Percentiles rank a stretch among this genome's conserved stretches.
Evolutionary conservation across 1,284 basidiomycete species (phyloP).

Genomic region (Puccinia polysora): DNA sequence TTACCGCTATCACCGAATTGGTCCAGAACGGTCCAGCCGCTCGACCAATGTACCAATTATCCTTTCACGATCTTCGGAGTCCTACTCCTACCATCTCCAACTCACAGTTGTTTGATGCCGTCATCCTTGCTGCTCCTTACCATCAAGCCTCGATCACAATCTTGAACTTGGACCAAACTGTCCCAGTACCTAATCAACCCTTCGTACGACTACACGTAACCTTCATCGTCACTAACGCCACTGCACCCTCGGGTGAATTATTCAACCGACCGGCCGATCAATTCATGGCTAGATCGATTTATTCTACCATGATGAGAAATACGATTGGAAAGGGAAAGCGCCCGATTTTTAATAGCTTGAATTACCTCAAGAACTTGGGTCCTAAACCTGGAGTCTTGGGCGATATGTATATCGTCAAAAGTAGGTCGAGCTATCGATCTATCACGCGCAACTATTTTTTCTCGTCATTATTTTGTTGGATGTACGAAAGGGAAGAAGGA

Average conservation of each 20-base stretch:
- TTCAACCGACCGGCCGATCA: conserved; percentile 61
- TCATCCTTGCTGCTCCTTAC: conserved; percentile 73
- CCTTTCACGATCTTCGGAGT: conserved; percentile 42
- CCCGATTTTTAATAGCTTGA: conserved; percentile 81
- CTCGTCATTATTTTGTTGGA: background rate
- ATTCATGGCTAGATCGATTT: conserved; percentile 63
- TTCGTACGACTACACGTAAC: conserved; percentile 87
- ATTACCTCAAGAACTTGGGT: conserved; percentile 68
- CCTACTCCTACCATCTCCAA: conserved; percentile 32
- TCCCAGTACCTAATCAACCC: conserved; percentile 63
- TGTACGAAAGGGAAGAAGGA: conserved; percentile 10
- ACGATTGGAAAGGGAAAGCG: conserved; percentile 57
- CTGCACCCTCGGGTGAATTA: conserved; percentile 64
- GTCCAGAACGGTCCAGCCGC: background rate
- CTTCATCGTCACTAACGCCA: conserved; percentile 70
- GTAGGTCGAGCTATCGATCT: conserved; percentile 35
- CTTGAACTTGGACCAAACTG: conserved; percentile 55
- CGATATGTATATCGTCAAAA: conserved; percentile 45
- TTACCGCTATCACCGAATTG: conserved; percentile 51
- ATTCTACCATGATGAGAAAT: conserved; percentile 66
- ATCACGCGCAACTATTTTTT: conserved; percentile 1
- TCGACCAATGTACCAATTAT: conserved; percentile 45
- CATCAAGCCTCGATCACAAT: background rate
- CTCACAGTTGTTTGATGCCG: conserved; percentile 59
- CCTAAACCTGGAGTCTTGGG: conserved; percentile 50